phyloP scores from a whole-genome alignment of 1,284 basidiomycete genomes.

The Irpex sp. region DNA sequence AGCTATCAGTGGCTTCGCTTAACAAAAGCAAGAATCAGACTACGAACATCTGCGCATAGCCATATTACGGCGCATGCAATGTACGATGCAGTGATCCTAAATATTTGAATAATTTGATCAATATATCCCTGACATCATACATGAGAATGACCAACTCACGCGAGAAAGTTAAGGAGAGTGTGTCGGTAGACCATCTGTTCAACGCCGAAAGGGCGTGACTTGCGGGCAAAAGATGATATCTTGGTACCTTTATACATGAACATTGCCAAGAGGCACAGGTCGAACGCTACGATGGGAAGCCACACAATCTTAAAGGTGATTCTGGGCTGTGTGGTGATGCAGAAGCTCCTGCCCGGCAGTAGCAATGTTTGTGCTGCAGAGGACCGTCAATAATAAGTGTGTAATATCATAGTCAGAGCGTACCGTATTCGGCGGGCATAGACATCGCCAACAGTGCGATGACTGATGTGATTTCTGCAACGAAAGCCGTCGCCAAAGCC shows the following conservation, averaged over 20 bases:
- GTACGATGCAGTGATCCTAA: slow-evolving; percentile 23
- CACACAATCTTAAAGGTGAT: slow-evolving; percentile 20
- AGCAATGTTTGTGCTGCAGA: slow-evolving; percentile 13
- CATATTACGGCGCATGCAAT: slow-evolving; percentile 23
- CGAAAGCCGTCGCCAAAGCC: slow-evolving; percentile 14
- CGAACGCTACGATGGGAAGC: slow-evolving; percentile 22
- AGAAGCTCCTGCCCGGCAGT: slow-evolving; percentile 17
- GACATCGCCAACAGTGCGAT: slow-evolving; percentile 13
- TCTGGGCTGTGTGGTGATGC: slow-evolving; percentile 14
- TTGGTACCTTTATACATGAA: slow-evolving; percentile 21
- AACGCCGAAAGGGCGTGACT: slow-evolving; percentile 12
- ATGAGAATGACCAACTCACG: slow-evolving; percentile 14
- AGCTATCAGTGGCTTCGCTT: background rate
- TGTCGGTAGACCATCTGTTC: slow-evolving; percentile 24
- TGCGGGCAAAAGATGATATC: slow-evolving; percentile 2
- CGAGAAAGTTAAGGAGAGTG: slow-evolving; percentile 25
- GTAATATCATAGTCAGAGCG: slow-evolving; percentile 7
- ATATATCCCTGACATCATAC: background rate
- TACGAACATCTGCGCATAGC: slow-evolving; percentile 18
- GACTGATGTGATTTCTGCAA: slow-evolving; percentile 16
- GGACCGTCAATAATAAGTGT: background rate
- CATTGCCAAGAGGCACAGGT: slow-evolving; percentile 18
- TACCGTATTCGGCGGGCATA: slow-evolving; percentile 15
- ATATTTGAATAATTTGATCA: background rate
- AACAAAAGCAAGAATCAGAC: background rate